Base-by-base conservation (phyloP, 768 basidiomycete genomes). In the Flagelloscypha sp. region DNA sequence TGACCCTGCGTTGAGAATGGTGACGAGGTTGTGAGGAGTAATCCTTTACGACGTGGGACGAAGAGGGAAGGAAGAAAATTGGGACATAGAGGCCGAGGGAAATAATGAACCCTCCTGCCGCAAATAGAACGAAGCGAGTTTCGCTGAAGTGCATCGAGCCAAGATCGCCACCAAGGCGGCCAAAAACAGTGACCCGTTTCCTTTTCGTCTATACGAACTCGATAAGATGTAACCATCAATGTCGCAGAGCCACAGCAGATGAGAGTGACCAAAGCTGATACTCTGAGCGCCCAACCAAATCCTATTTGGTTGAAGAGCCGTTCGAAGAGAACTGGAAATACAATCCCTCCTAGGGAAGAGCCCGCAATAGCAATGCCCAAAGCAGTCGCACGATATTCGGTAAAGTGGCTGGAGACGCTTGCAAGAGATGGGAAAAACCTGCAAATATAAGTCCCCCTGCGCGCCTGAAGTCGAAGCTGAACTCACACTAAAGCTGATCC, bases 401-500 rank as follows among this genome's bases (percentile, higher is more conserved):
- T 48, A 56, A 84, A 87, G 50, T 77, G 67, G 1, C 77, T 84
- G 0, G 79, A 70, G 7, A 84, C 65, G 34, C 76, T 74, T 3
- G 79, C 66, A 20, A 86, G 58, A 0, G 78, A 63, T 0, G 84
- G 83, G 45, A 82, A 83, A 53, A 83, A 84, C 25, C 80, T 84
- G 35, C 25, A 20, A 13, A 15, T 24, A 39, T 36, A 46, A 34
- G 33, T 35, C 16, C n/a, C 8, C 18, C 29, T 35, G 24, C 32
- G 27, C 30, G 16, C 18, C 17, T 27, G 33, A 21, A 33, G 33
- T 19, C 18, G 24, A 30, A n/a, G 22, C 19, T 20, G 17, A 4
- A 65, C 79, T 22, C 36, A 81, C 81, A 83, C 44, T 45, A 83
- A 52, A 13, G 76, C 79, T 27, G 76, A 73, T 7, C 77, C 72